Base-by-base conservation (phyloP, 1,284 basidiomycete genomes). In the Boletus smithii region DNA sequence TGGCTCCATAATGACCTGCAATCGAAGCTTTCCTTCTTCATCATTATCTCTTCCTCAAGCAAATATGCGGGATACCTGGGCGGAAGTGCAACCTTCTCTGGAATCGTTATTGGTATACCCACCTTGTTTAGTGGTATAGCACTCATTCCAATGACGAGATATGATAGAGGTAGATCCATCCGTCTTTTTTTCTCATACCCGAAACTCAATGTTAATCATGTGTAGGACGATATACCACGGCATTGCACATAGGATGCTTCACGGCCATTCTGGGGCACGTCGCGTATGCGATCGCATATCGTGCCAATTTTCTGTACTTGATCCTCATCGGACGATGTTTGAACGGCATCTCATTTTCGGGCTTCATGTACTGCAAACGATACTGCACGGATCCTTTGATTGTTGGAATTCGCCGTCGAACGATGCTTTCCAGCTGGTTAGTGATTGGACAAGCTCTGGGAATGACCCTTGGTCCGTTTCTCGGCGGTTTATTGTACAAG, bases 381-480 rank as follows among this genome's bases (percentile, higher is more conserved):
- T 85, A 81, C 59, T 82, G 80, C 61, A 75, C 79, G 4, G 85
- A 88, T 58, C 72, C 80, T 1, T 74, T 79, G 13, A 75, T 88
- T 44, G 82, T 87, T 14, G 83, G 83, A 8, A 65, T 85, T 22
- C 77, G 81, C 16, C 71, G 79, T 27, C 70, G 83, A 26, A 86
- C 82, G 3, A 81, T 76, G 0, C 73, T 85, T 7, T 80, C 80
- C 2, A 75, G 80, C 8, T 83, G 76, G 74, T 66, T 84, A 6
- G 81, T 86, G 22, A 65, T 85, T 0, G 77, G 80, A 0, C 84
- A 86, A 56, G 80, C 76, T 0, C 53, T 80, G 4, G 85, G 85
- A 4, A 78, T 85, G 67, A 80, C 74, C 33, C 67, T 76, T 10
- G 24, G 85, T 4, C 85, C 85, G 0, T 85, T 86, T 62, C 55